Conservation (phyloP, 805 yeast species). For the Candida schatavii region DNA sequence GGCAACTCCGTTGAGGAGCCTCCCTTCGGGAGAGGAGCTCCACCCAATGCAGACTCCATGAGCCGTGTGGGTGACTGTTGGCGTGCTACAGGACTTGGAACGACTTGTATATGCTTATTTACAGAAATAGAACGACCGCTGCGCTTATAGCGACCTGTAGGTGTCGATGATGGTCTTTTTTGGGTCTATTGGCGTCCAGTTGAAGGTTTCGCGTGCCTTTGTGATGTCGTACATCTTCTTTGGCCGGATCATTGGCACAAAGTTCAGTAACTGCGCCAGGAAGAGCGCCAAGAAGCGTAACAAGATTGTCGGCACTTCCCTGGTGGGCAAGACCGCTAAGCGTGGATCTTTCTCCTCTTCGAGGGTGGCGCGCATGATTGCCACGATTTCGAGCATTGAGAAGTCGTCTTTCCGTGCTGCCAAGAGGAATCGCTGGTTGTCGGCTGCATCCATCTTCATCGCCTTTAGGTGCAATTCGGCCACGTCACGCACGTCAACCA, state of each 20-base stretch:
- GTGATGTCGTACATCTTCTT: neutral
- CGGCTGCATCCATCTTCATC: conserved; percentile 27
- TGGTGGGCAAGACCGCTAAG: neutral
- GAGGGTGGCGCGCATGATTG: neutral
- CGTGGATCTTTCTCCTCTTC: neutral
- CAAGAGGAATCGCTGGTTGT: conserved; percentile 31
- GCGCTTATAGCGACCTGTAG: neutral
- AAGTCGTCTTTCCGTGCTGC: neutral
- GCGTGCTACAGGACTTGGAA: too few species aligned
- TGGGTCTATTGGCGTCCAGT: conserved; percentile 1
- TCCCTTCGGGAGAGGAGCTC: too few species aligned
- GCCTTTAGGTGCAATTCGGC: conserved; percentile 13
- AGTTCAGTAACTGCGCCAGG: neutral
- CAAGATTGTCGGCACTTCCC: neutral
- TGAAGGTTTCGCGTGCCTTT: conserved; percentile 1
- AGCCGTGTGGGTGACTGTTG: too few species aligned
- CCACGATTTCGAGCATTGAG: neutral
- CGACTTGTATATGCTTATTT: too few species aligned
- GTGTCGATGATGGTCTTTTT: neutral
- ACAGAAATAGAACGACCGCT: too few species aligned
- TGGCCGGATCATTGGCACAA: neutral
- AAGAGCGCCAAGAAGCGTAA: neutral
- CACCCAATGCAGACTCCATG: too few species aligned
- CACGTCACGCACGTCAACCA: conserved; percentile 15
- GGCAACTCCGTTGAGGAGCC: too few species aligned